Conservation (phyloP, 495 filamentous ascomycete species). For the Entonaema liquescens region DNA sequence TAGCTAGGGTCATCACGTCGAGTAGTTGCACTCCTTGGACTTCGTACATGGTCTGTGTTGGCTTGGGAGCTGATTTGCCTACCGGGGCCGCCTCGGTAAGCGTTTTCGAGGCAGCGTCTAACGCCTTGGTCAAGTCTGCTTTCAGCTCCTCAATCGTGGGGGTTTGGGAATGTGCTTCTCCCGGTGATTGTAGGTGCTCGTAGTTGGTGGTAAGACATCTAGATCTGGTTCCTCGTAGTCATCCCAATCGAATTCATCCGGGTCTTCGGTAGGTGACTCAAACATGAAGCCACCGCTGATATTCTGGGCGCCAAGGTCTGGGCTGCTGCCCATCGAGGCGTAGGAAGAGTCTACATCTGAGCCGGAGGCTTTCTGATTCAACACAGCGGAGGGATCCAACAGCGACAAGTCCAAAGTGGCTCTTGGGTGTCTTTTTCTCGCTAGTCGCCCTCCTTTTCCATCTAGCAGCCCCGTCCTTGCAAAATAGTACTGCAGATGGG, state of each 20-base stretch:
- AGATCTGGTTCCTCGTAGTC: constrained; percentile 69
- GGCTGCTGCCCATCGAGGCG: constrained; percentile 64
- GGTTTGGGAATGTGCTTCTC: constrained; percentile 87
- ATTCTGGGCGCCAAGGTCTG: constrained; percentile 55
- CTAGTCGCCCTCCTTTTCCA: constrained; percentile 87
- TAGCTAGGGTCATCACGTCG: constrained; percentile 91
- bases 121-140: constrained; percentile 71
- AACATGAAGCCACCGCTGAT: constrained; percentile 52
- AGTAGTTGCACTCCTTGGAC: constrained; percentile 90
- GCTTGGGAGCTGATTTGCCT: constrained; percentile 45
- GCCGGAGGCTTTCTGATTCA: constrained; percentile 48
- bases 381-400: constrained; percentile 51
- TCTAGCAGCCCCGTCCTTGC: constrained; percentile 92
- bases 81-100: constrained; percentile 59
- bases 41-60: constrained; percentile 74
- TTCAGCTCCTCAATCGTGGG: constrained; percentile 79
- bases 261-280: constrained; percentile 68
- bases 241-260: constrained; percentile 65
- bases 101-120: constrained; percentile 71
- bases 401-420: constrained; percentile 59
- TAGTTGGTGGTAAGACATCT: constrained; percentile 90
- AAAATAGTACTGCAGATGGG: constrained; percentile 98
- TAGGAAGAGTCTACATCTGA: constrained; percentile 64
- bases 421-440: constrained; percentile 71
- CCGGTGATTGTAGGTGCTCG: constrained; percentile 92